Conservation (phyloP, 2,329 filamentous ascomycete genomes). For the Fusarium sublunatum region DNA sequence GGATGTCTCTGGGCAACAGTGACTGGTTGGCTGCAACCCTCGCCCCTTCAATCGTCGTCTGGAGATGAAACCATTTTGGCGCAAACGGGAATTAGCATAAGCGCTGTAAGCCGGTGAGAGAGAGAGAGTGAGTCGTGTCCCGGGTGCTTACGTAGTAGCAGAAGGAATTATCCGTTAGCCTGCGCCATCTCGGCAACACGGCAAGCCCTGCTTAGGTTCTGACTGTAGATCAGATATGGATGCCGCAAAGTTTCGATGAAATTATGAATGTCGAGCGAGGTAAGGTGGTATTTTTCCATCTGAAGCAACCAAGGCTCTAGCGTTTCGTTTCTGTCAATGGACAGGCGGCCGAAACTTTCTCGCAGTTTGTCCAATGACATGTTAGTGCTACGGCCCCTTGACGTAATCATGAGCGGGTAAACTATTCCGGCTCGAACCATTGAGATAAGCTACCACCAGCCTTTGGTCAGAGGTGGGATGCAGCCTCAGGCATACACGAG, state of each 20-base stretch:
- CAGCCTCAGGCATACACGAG: conserved; percentile 20
- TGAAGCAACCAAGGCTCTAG: background rate
- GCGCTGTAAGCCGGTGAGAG: conserved; percentile 9
- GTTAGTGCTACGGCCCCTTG: conserved; percentile 39
- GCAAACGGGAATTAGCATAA: conserved; percentile 14
- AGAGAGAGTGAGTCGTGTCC: too few species aligned
- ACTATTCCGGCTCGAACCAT: background rate
- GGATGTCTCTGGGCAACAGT: conserved; percentile 20
- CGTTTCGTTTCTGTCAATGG: background rate
- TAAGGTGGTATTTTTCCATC: background rate
- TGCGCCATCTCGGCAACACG: conserved; percentile 15
- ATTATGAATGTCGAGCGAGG: background rate
- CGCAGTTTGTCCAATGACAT: conserved; percentile 1
- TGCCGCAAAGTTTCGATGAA: background rate
- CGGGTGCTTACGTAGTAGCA: too few species aligned
- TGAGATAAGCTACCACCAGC: background rate
- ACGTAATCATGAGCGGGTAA: conserved; percentile 31
- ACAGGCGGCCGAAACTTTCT: background rate
- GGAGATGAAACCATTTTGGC: conserved; percentile 7
- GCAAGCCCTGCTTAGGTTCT: conserved; percentile 1
- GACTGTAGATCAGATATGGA: background rate
- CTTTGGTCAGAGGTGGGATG: too few species aligned
- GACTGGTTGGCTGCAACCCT: conserved; percentile 21
- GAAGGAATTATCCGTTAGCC: background rate
- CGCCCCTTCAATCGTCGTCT: conserved; percentile 13